These are phyloP conservation scores for Fusarium udum DNA, from an alignment of 2,329 filamentous ascomycete genomes.

Conservation along the genomic window DNA sequence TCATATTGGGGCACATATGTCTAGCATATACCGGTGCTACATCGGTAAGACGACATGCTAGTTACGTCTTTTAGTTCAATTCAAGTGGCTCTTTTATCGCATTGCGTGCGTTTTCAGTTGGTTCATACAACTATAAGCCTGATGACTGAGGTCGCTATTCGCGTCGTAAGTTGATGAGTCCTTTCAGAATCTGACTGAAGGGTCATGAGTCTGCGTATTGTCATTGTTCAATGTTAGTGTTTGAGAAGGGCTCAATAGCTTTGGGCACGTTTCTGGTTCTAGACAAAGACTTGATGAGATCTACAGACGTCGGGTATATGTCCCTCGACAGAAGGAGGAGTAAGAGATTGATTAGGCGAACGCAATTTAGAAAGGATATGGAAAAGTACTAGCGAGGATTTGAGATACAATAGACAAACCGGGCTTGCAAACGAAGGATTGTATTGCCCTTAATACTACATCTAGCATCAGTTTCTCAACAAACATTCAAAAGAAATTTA, in stretches of 20 bases:
- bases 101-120: no score
- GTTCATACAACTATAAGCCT: no score
- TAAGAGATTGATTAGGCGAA: not conserved
- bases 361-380: not conserved
- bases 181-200: no score
- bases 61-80: not conserved
- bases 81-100: not conserved
- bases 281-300: accelerated
- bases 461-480: not conserved
- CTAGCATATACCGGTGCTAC: not conserved
- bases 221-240: not conserved
- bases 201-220: not conserved
- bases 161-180: not conserved
- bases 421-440: not conserved
- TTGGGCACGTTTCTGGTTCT: not conserved
- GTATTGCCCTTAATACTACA: not conserved
- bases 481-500: no score
- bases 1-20: not conserved
- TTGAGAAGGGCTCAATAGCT: not conserved
- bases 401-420: not conserved
- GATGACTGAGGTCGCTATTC: not conserved
- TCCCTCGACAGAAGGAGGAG: no score
- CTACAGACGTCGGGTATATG: not conserved
- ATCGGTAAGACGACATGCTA: not conserved
- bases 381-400: not conserved